Conservation (phyloP, 2,329 filamentous ascomycete genomes). For the Claviceps fusiformis region DNA sequence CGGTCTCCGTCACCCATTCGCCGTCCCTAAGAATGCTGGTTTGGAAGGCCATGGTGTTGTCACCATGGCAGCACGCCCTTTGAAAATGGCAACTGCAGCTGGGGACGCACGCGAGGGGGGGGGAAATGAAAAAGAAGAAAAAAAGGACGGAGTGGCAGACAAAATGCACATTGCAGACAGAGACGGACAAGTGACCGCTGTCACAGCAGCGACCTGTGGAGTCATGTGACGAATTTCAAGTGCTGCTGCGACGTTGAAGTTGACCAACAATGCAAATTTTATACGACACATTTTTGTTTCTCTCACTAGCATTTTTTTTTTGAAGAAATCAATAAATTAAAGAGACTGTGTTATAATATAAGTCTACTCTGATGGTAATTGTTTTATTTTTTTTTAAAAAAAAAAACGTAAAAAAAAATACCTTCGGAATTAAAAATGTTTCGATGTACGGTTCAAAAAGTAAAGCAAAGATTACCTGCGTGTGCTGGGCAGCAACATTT, state of each 20-base stretch:
- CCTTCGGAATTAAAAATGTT: too few relatives aligned
- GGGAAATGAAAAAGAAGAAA: neutral
- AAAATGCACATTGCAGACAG: neutral
- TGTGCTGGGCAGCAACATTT: neutral
- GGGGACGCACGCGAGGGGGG: neutral
- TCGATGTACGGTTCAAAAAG: too few relatives aligned
- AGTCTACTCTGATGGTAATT: too few relatives aligned
- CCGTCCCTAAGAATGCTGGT: constrained; percentile 40
- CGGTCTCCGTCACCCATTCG: constrained; percentile 42
- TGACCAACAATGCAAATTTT: too few relatives aligned
- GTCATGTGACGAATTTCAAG: neutral
- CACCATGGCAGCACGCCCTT: constrained; percentile 6
- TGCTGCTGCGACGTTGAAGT: neutral
- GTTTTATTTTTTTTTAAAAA: too few relatives aligned
- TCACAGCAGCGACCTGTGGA: neutral
- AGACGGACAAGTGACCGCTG: neutral
- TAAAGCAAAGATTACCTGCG: too few relatives aligned
- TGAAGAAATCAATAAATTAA: too few relatives aligned
- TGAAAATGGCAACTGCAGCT: neutral
- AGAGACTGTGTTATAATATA: too few relatives aligned
- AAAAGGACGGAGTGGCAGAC: neutral
- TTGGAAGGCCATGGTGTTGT: constrained; percentile 32
- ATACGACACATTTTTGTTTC: too few relatives aligned
- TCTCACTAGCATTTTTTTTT: too few relatives aligned
- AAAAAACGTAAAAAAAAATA: too few relatives aligned